Conservation (phyloP, 192 early-diverging fungal genomes). For the Entomortierella chlamydospora region DNA sequence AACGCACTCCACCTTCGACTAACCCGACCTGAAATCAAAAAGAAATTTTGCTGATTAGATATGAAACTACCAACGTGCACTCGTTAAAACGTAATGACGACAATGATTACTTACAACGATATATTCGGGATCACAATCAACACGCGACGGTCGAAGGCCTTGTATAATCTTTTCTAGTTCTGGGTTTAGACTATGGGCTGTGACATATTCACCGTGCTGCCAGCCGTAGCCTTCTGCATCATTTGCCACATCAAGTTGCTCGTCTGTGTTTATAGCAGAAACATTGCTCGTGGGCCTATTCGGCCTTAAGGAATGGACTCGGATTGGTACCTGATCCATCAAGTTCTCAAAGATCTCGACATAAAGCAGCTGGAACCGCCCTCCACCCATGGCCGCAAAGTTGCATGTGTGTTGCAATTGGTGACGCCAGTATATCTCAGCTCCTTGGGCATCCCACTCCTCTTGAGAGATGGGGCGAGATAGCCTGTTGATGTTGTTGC, state of each 20-base stretch:
- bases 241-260: not conserved
- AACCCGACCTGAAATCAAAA: slow-evolving; percentile 35
- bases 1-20: slow-evolving; percentile 40
- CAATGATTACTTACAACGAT: slow-evolving; percentile 30
- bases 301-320: slow-evolving; percentile 34
- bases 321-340: slow-evolving; percentile 46
- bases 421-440: slow-evolving; percentile 49
- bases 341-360: slow-evolving; percentile 48
- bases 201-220: slow-evolving; percentile 50
- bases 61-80: not conserved
- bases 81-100: not conserved
- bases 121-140: slow-evolving; percentile 53
- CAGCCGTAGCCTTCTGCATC: slow-evolving; percentile 10
- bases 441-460: slow-evolving; percentile 52
- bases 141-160: slow-evolving; percentile 47
- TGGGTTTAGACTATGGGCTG: slow-evolving; percentile 40
- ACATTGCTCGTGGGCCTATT: slow-evolving; percentile 1
- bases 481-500: not conserved
- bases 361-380: slow-evolving; percentile 48
- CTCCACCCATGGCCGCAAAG: slow-evolving; percentile 54
- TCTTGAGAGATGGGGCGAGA: slow-evolving; percentile 42
- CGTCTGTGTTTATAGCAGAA: not conserved
- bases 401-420: slow-evolving; percentile 46
- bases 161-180: slow-evolving; percentile 45
- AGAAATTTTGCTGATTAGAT: not conserved